A percentile compares a stretch with the other conserved stretches of the same genome.
phyloP scores from a whole-genome alignment of 257 asterid species.

The Scutellaria baicalensis region DNA sequence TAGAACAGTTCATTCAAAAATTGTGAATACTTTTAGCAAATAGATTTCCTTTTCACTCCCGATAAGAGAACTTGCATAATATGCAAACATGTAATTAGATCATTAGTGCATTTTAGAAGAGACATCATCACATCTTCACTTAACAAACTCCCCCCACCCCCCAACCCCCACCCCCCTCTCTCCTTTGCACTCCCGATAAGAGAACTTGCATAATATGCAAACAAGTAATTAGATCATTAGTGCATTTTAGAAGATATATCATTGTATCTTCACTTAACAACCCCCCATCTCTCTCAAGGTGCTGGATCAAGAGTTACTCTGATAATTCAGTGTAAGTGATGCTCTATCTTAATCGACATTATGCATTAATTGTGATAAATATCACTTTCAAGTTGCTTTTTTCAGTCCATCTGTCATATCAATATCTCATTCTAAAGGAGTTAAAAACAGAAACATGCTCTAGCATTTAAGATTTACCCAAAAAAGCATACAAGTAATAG shows the following conservation, averaged over 20 bases:
- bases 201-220: not conserved
- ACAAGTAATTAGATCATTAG: not conserved
- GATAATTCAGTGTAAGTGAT: too few species aligned
- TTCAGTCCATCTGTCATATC: not conserved
- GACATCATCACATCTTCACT: not conserved
- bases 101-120: not conserved
- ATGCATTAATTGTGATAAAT: not conserved
- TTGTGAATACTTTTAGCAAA: not conserved
- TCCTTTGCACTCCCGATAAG: not conserved
- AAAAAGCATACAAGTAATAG: not conserved
- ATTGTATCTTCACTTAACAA: not conserved
- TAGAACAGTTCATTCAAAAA: constrained; percentile 11
- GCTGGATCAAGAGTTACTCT: too few species aligned
- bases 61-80: not conserved
- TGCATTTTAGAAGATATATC: not conserved
- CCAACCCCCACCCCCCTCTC: too few species aligned
- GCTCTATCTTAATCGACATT: not conserved
- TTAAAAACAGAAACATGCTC: not conserved
- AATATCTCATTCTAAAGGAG: constrained; percentile 5
- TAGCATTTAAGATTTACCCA: not conserved
- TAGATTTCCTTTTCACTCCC: not conserved
- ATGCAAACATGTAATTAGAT: not conserved
- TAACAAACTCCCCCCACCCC: not conserved
- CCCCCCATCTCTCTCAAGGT: too few species aligned
- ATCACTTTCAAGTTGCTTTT: not conserved